Base-by-base conservation (phyloP, 75 land plant genomes). In the Pinus taeda region DNA sequence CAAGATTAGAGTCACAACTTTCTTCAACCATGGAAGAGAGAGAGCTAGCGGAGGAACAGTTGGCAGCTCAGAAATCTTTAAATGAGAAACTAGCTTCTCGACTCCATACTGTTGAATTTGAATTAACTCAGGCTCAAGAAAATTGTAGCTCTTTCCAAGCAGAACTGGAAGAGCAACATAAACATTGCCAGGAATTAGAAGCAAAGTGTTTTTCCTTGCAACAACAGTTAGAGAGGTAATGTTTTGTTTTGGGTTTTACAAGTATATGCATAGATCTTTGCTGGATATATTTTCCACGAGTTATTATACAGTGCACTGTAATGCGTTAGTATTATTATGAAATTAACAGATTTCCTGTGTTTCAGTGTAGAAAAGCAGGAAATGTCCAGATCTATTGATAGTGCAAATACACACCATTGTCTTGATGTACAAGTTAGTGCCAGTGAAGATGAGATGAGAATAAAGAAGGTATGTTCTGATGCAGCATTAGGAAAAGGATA, bases 141-240 rank as follows among this genome's bases (percentile, higher is more conserved):
- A 92, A 90, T 70, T 76, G 83, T 17, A 76, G 85, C 4, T 82
- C 91, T 33, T 65, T 90, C 66, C 91, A 94, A 82, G 86, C 77
- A n/a, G 87, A 91, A 67, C 62, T 92, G 30, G 89, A 94, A 70
- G 86, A 92, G 17, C 86, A 87, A 74, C 79, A 73, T 59, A 80
- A 79, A 77, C 79, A 80, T 57, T 83, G 81, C 64, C 79, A 88
- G 36, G 91, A 90, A 66, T 55, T 90, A 59, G 92, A 89, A 49
- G 86, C 88, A 60, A 88, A 85, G 53, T 88, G 86, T 76, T 90
- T 85, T 61, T 90, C 90, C 45, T 80, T 92, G 42, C 92, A 88
- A 83, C 84, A 79, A 57, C 88, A 89, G 71, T 67, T 91, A 49
- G 90, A 91, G 72, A 85, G 93, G 96, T 93, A 88, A 49, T 2